Percentiles rank a stretch among this genome's conserved stretches.
Evolutionary conservation across 345 rosid species (phyloP).

Genomic region (Brassica carinata): DNA sequence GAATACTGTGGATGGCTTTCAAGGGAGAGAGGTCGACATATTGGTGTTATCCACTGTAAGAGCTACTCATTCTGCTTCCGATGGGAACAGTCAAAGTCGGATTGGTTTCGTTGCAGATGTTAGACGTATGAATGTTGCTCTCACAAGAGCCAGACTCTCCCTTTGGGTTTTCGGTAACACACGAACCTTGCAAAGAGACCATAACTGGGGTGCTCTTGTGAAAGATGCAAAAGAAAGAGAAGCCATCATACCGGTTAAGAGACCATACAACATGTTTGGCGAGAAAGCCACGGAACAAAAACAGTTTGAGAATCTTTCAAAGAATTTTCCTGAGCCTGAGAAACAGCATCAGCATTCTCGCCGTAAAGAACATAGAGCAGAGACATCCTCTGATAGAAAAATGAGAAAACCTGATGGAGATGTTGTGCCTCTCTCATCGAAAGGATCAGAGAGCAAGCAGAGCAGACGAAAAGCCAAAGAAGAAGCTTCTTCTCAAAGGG

Average conservation of each 20-base stretch:
- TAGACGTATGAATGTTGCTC: constrained; percentile 94
- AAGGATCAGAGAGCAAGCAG: constrained; percentile 33
- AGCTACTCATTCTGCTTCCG: constrained; percentile 54
- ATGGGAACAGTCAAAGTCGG: constrained; percentile 52
- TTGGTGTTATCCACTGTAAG: constrained; percentile 91
- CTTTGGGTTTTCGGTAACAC: constrained; percentile 95
- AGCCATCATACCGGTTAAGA: constrained; percentile 56
- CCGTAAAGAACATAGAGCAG: constrained; percentile 35
- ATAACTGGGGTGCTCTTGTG: constrained; percentile 84
- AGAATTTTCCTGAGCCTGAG: constrained; percentile 20
- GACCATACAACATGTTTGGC: constrained; percentile 57
- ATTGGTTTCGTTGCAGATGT: constrained; percentile 96
- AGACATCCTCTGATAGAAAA: constrained; percentile 32
- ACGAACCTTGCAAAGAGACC: constrained; percentile 67
- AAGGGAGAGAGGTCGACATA: constrained; percentile 92
- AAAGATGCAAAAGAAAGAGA: constrained; percentile 84
- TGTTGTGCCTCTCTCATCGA: constrained; percentile 29
- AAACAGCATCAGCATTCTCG: constrained; percentile 32
- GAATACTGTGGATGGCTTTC: constrained; percentile 96
- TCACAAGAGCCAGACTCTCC: constrained; percentile 90
- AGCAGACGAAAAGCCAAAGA: constrained; percentile 44
- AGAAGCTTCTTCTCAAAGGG: constrained; percentile 33
- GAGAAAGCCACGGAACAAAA: constrained; percentile 32
- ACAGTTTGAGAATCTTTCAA: constrained; percentile 30
- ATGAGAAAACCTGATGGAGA: constrained; percentile 33